Conservation (phyloP, 148 eudicot species). For the Mesembryanthemum crystallinum region DNA sequence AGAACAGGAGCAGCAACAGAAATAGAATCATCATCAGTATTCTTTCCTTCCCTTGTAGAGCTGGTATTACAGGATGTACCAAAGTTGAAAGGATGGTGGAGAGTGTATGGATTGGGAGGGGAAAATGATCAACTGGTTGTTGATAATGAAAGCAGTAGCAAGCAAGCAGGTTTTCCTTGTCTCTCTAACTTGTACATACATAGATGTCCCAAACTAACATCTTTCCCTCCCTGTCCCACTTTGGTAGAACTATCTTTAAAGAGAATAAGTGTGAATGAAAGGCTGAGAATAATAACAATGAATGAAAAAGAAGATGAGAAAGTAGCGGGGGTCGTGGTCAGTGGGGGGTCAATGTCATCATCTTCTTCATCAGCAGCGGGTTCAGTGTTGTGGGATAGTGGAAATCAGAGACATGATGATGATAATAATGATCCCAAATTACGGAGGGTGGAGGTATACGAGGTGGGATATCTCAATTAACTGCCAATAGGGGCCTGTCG, state of each 20-base stretch:
- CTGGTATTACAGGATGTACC: not conserved
- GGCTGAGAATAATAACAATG: not conserved
- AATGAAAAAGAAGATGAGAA: not conserved
- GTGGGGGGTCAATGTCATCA: not conserved
- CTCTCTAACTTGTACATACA: constrained; percentile 4
- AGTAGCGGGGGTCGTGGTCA: not conserved
- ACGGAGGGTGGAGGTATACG: not conserved
- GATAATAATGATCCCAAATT: not conserved
- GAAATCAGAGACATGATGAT: not conserved
- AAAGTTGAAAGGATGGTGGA: constrained; percentile 25
- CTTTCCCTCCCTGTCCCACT: constrained; percentile 17
- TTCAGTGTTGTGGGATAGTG: too few relatives aligned
- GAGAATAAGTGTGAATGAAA: not conserved
- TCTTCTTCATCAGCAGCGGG: too few relatives aligned
- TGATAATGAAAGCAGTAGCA: too few relatives aligned
- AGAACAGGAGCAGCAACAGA: not conserved
- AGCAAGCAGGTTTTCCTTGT: not conserved
- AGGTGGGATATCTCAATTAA: constrained; percentile 4
- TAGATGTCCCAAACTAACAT: not conserved
- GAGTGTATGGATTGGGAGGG: not conserved
- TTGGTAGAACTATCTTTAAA: not conserved
- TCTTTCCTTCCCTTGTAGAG: constrained; percentile 23
- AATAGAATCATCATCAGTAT: not conserved
- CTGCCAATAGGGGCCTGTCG: not conserved
- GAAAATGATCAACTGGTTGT: not conserved